These are phyloP conservation scores for Rubia tinctorum DNA, from an alignment of 305 asterid genomes.

Conservation along the genomic window DNA sequence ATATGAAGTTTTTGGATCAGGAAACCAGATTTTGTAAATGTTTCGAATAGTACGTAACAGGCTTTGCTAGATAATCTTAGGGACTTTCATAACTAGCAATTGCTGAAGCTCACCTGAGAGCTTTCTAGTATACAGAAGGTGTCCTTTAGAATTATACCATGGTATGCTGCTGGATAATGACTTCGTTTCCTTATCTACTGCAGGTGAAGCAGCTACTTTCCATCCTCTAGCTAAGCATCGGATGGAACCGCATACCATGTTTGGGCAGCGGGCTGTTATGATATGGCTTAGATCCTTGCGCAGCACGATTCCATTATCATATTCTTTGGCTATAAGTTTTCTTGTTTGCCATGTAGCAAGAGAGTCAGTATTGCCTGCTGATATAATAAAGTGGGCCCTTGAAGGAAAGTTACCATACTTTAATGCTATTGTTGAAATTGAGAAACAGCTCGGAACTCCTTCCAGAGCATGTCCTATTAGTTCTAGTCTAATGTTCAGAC, in stretches of 20 bases:
- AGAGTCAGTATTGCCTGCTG: conserved; percentile 69
- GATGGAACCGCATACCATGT: conserved; percentile 56
- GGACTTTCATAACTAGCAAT: no score
- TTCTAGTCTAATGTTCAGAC: conserved; percentile 67
- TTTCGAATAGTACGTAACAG: background rate
- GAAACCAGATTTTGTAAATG: background rate
- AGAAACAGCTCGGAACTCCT: conserved; percentile 55
- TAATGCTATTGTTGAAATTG: conserved; percentile 58
- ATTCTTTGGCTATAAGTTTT: conserved; percentile 63
- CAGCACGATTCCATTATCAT: conserved; percentile 47
- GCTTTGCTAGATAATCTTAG: background rate
- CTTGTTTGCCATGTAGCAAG: conserved; percentile 76
- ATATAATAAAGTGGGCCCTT: conserved; percentile 64
- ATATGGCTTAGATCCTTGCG: conserved; percentile 61
- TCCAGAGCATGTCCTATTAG: conserved; percentile 57
- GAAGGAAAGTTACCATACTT: conserved; percentile 91
- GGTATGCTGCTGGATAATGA: conserved; percentile 2
- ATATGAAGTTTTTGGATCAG: background rate
- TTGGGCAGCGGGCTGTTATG: conserved; percentile 54
- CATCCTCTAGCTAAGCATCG: conserved; percentile 26
- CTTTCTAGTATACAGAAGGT: no score
- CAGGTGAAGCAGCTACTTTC: conserved; percentile 47
- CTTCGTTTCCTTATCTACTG: conserved; percentile 11
- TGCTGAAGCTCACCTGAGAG: no score
- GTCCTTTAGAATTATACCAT: no score